These are phyloP conservation scores for Aspergillus panamensis DNA, from an alignment of 495 filamentous ascomycete genomes.

Conservation along the genomic window DNA sequence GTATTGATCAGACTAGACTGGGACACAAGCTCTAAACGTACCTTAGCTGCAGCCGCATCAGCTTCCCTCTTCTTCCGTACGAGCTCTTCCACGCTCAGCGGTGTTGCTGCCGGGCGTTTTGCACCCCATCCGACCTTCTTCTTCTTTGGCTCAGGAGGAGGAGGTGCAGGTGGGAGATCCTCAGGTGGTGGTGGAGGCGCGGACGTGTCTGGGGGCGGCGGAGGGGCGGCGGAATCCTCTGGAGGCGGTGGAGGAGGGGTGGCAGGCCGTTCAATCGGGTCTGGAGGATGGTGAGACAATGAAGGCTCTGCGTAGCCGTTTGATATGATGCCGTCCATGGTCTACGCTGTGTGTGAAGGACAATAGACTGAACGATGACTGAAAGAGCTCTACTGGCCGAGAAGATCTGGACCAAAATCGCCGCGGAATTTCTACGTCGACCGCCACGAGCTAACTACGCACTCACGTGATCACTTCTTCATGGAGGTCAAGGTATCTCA, in stretches of 20 bases:
- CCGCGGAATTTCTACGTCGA: constrained; percentile 17
- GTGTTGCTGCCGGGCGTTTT: constrained; percentile 40
- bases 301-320: constrained; percentile 22
- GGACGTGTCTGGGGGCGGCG: constrained; percentile 41
- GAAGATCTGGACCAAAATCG: not conserved
- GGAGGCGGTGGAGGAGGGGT: constrained; percentile 58
- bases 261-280: constrained; percentile 35
- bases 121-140: constrained; percentile 56
- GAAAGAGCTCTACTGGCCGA: not conserved
- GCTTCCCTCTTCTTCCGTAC: constrained; percentile 74
- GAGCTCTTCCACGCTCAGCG: constrained; percentile 73
- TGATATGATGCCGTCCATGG: constrained; percentile 29
- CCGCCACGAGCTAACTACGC: constrained; percentile 1
- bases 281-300: constrained; percentile 33
- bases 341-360: not conserved
- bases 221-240: constrained; percentile 40
- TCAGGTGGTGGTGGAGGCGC: constrained; percentile 59
- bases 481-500: not conserved
- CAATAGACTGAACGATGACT: not conserved
- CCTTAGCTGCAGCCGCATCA: constrained; percentile 72
- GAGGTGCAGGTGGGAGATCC: constrained; percentile 47
- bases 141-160: constrained; percentile 49
- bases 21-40: constrained; percentile 31
- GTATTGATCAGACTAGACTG: constrained; percentile 6
- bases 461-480: constrained; percentile 6